Evolutionary conservation across 768 basidiomycete species (phyloP).

Genomic region (Termitomyces titanicus): DNA sequence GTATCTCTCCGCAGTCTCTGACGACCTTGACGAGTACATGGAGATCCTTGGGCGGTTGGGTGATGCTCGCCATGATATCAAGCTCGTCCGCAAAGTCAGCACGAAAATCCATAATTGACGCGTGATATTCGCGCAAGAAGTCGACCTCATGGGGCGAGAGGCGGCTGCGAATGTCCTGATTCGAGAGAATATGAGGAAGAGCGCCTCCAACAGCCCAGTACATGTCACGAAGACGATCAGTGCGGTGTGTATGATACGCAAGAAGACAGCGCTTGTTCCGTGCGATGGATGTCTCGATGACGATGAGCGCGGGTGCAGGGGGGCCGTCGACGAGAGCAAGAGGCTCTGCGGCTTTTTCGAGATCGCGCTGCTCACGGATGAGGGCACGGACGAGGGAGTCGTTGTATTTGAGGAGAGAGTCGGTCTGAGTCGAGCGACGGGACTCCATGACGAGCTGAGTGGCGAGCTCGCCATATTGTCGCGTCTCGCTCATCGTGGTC

Average conservation of each 20-base stretch:
- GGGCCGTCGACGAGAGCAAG: conserved; percentile 35
- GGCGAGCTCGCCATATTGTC: conserved; percentile 81
- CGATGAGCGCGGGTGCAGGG: conserved; percentile 63
- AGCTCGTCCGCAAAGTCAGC: conserved; percentile 82
- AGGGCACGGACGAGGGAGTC: conserved; percentile 81
- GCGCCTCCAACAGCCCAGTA: conserved; percentile 91
- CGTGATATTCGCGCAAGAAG: conserved; percentile 59
- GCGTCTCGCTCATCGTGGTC: conserved; percentile 45
- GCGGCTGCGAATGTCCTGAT: conserved; percentile 64
- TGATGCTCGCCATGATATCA: conserved; percentile 83
- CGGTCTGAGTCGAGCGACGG: conserved; percentile 77
- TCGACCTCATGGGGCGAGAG: conserved; percentile 73
- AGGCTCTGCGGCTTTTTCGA: conserved; percentile 55
- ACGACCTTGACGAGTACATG: conserved; percentile 86
- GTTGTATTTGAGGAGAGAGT: conserved; percentile 89
- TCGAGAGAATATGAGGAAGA: conserved; percentile 74
- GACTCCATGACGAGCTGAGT: conserved; percentile 87
- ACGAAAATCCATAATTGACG: conserved; percentile 79
- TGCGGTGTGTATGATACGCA: conserved; percentile 86
- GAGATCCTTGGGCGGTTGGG: conserved; percentile 82
- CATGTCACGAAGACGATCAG: conserved; percentile 79
- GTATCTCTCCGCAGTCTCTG: conserved; percentile 86
- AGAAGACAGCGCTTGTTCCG: conserved; percentile 96
- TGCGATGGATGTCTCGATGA: conserved; percentile 85
- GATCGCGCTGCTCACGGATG: conserved; percentile 87